Base-by-base conservation (phyloP, 805 yeast species). In the Yamadazyma nakazawae region DNA sequence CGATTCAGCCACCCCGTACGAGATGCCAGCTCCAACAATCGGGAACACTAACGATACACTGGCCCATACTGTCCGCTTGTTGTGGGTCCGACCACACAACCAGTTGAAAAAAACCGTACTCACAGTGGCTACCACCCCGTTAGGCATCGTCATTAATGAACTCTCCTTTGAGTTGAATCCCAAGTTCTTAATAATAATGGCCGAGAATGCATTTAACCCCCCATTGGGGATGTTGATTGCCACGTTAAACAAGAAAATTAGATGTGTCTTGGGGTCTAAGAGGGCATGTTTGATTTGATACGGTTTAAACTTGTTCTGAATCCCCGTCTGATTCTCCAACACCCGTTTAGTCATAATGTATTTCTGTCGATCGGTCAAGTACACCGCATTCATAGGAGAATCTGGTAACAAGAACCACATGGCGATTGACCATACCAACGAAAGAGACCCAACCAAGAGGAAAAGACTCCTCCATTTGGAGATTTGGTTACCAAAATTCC, bases 211-310 rank as follows among this genome's bases (percentile, higher is more conserved):
- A 18, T 59, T 51, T 28, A 65, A 54, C 1, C 64, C 67, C 11
- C 67, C 67, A 49, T 64, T 63, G 21, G 67, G 65, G 40, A 64
- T 60, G 45, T 60, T 58, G 31, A 55, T 56, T 19, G 60, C 61
- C 14, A 64, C 42, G 25, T 59, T 58, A 49, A 60, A 63, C 10
- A 59, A 40, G 40, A 63, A 52, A 35, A 58, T 49, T 9, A 60
- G 38, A 37, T 54, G 58, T 6, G 55, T 32, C 32, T 57, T 58
- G 10, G 47, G 36, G 40, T 60, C 64, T 26, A 52, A 41, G 9
- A 54, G 37, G 9, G 60, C 57, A 39, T 59, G 62, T 25, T 43
- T 46, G 21, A 50, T 51, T 45, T 60, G 63, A 37, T 48, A 35
- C 55, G 52, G 46, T 43, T 59, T 57, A 49, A 55, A 60, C 35